phyloP scores from a whole-genome alignment of 1,284 basidiomycete genomes.

The Marasmius fiardii region DNA sequence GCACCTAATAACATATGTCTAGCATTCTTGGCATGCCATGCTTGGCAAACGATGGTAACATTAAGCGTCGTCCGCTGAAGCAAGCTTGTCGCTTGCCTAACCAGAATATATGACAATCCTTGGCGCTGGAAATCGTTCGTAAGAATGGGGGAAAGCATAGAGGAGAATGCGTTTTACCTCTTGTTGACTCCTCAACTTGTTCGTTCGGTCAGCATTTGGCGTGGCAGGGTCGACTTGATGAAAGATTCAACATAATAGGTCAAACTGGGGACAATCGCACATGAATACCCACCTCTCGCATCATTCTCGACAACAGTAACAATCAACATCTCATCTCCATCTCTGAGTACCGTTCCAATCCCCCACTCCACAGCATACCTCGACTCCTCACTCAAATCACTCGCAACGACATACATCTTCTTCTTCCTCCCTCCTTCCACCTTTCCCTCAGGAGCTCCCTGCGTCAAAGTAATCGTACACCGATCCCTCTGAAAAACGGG shows the following conservation, averaged over 20 bases:
- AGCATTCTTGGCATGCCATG: conserved; percentile 93
- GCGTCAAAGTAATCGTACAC: conserved; percentile 87
- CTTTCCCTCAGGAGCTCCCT: conserved; percentile 71
- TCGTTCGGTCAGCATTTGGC: conserved; percentile 68
- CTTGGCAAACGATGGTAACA: conserved; percentile 88
- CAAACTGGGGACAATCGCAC: too few relatives aligned
- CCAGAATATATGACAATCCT: conserved; percentile 82
- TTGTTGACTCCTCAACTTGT: conserved; percentile 82
- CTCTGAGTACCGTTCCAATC: conserved; percentile 92
- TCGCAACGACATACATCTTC: conserved; percentile 85
- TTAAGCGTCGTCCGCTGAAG: conserved; percentile 89
- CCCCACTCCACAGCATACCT: conserved; percentile 94
- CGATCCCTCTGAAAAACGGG: conserved; percentile 89
- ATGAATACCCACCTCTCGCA: conserved; percentile 63
- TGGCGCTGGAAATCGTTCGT: conserved; percentile 53
- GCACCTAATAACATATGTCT: conserved; percentile 89
- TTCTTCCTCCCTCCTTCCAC: conserved; percentile 56
- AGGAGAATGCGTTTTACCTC: conserved; percentile 33
- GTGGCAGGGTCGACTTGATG: conserved; percentile 85
- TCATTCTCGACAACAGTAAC: conserved; percentile 95
- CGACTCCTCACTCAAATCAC: conserved; percentile 91
- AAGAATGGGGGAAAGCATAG: background rate
- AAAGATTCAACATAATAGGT: too few relatives aligned
- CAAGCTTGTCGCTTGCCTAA: conserved; percentile 84
- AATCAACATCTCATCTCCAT: conserved; percentile 91